Percentiles rank a stretch among this genome's conserved stretches.
Conservation (phyloP, 1,284 basidiomycete genomes). For the Vanrija humicola region DNA sequence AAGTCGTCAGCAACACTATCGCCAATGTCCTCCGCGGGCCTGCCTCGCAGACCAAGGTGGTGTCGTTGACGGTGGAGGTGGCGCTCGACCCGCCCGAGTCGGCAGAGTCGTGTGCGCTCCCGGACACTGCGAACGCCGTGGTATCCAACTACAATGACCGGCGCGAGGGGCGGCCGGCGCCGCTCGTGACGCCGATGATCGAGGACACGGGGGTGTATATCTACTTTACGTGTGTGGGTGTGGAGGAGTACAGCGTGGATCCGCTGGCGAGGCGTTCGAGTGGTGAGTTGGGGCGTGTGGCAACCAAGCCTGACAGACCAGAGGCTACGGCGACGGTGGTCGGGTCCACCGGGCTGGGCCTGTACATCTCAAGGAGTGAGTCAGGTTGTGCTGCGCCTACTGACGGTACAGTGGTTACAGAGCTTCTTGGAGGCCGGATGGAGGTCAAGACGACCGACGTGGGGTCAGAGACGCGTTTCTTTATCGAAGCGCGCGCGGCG, state of each 20-base stretch:
- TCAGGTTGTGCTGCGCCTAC: neutral
- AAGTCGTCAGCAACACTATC: constrained; percentile 32
- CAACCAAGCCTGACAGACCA: no score
- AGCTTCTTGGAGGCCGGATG: constrained; percentile 33
- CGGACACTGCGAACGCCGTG: no score
- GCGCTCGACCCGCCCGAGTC: no score
- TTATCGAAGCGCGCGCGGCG: constrained; percentile 14
- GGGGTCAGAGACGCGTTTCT: constrained; percentile 51
- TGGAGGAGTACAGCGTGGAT: no score
- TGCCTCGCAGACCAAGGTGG: no score
- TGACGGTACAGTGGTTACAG: constrained; percentile 23
- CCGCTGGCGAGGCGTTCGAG: no score
- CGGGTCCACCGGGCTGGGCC: constrained; percentile 38
- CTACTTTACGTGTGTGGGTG: constrained; percentile 34
- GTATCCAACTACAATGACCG: no score
- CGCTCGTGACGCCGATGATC: no score
- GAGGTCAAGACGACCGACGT: constrained; percentile 26
- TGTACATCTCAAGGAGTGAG: constrained; percentile 33
- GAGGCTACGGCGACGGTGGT: constrained; percentile 21
- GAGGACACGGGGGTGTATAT: constrained; percentile 36
- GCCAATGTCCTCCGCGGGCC: constrained; percentile 23
- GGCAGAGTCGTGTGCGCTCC: no score
- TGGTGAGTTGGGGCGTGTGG: no score
- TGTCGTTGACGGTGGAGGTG: no score
- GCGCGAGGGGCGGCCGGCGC: no score